A percentile compares a stretch with the other conserved stretches of the same genome.
phyloP scores from a whole-genome alignment of 1,284 basidiomycete genomes.

The Puccinia novopanici region DNA sequence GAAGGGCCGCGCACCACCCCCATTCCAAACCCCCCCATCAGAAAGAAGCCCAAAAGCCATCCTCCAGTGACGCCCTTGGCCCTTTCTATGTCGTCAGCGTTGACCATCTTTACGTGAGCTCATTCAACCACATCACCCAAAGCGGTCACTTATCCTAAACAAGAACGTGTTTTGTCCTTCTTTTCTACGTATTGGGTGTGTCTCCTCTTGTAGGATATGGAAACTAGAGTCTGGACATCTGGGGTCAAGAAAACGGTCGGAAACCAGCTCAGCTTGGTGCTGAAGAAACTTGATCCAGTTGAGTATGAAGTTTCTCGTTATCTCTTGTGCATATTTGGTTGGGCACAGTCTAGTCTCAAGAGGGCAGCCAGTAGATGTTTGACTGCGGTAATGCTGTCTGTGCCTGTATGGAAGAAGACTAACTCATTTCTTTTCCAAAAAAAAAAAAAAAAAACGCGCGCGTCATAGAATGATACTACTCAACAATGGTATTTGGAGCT shows the following conservation, averaged over 20 bases:
- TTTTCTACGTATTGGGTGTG: neutral
- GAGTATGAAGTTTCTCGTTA: constrained; percentile 4
- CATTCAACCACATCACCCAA: neutral
- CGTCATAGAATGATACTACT: constrained; percentile 31
- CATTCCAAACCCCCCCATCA: neutral
- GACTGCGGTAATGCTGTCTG: no score
- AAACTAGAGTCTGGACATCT: constrained; percentile 41
- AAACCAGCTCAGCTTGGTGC: constrained; percentile 46
- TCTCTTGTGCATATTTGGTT: neutral
- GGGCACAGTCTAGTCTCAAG: no score
- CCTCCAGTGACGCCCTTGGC: constrained; percentile 3
- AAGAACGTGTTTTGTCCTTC: neutral
- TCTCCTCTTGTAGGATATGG: constrained; percentile 37
- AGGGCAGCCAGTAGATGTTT: no score
- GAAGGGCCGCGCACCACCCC: neutral
- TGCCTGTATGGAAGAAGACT: no score
- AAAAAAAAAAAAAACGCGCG: no score
- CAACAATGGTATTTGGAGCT: constrained; percentile 46
- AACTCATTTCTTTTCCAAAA: no score
- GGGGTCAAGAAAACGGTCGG: constrained; percentile 35
- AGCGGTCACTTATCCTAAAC: neutral
- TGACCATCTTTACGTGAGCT: constrained; percentile 47
- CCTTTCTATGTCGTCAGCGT: constrained; percentile 44
- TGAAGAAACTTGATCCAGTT: constrained; percentile 48
- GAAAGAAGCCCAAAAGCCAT: neutral